phyloP scores from a whole-genome alignment of 768 basidiomycete species.

The Serendipita sp. region DNA sequence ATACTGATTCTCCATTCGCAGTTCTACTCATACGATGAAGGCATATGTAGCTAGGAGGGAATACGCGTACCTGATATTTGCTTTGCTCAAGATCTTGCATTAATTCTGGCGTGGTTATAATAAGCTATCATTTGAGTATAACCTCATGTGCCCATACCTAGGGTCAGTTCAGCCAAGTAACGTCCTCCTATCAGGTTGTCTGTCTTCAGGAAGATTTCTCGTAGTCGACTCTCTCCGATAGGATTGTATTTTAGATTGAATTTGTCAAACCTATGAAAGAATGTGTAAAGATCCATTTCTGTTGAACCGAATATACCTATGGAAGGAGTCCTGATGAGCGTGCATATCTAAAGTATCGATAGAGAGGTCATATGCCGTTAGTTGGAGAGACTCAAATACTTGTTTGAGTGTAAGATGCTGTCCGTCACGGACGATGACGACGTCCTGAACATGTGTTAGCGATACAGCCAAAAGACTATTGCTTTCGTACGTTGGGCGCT shows the following conservation, averaged over 20 bases:
- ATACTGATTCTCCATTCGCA: constrained; percentile 97
- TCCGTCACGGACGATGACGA: constrained; percentile 90
- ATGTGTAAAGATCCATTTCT: not conserved
- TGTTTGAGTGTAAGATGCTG: constrained; percentile 73
- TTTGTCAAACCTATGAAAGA: constrained; percentile 50
- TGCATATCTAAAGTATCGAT: constrained; percentile 99
- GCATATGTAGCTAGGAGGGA: too few relatives aligned
- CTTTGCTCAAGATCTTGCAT: constrained; percentile 97
- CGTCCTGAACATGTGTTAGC: constrained; percentile 38
- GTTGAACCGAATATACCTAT: constrained; percentile 31
- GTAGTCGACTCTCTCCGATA: constrained; percentile 81
- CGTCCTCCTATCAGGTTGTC: constrained; percentile 87
- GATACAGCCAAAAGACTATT: not conserved
- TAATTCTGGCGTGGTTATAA: constrained; percentile 43
- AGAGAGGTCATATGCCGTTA: constrained; percentile 93
- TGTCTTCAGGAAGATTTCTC: constrained; percentile 97
- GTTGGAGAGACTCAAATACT: constrained; percentile 90
- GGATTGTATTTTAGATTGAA: constrained; percentile 98
- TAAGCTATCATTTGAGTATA: not conserved
- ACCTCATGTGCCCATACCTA: constrained; percentile 33
- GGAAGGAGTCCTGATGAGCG: constrained; percentile 94
- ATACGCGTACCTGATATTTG: constrained; percentile 72
- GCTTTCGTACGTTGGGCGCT: constrained; percentile 44
- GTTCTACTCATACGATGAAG: constrained; percentile 32
- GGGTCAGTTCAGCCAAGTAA: constrained; percentile 88